These are phyloP conservation scores for Pestalotiopsis sp. DNA, from an alignment of 2,329 filamentous ascomycete genomes.

Conservation along the genomic window DNA sequence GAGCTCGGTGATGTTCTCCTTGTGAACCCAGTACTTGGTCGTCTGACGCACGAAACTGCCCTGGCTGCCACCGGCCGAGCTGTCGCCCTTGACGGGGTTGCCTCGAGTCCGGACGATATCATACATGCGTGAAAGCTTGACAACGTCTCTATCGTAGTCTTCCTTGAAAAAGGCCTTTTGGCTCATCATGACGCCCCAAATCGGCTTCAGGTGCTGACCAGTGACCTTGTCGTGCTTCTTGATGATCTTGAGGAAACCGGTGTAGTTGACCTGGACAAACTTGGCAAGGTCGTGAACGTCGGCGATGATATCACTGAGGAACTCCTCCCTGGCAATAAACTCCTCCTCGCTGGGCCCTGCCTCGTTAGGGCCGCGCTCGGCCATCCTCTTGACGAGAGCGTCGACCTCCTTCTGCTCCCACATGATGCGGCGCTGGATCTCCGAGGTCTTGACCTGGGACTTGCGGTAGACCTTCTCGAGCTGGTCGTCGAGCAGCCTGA, in stretches of 20 bases:
- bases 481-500: constrained; percentile 83
- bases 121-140: constrained; percentile 93
- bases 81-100: constrained; percentile 89
- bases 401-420: constrained; percentile 82
- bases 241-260: constrained; percentile 99
- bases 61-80: constrained; percentile 84
- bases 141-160: constrained; percentile 94
- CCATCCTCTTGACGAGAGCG: constrained; percentile 63
- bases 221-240: constrained; percentile 99
- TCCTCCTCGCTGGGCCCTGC: constrained; percentile 80
- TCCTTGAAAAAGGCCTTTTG: constrained; percentile 98
- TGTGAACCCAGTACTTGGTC: constrained; percentile 99
- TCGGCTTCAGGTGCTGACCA: constrained; percentile 86
- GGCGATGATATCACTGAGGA: constrained; percentile 95
- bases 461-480: constrained; percentile 98
- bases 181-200: constrained; percentile 93
- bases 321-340: constrained; percentile 90
- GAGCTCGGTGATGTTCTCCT: constrained; percentile 95
- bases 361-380: constrained; percentile 58
- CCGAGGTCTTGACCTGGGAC: constrained; percentile 94
- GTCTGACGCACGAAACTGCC: constrained; percentile 96
- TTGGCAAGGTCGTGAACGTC: constrained; percentile 98
- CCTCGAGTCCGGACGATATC: constrained; percentile 91
- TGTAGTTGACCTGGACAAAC: constrained; percentile 98
- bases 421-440: constrained; percentile 92